These are phyloP conservation scores for Coemansia sp. DNA, from an alignment of 192 early-diverging fungal species.

Conservation along the genomic window DNA sequence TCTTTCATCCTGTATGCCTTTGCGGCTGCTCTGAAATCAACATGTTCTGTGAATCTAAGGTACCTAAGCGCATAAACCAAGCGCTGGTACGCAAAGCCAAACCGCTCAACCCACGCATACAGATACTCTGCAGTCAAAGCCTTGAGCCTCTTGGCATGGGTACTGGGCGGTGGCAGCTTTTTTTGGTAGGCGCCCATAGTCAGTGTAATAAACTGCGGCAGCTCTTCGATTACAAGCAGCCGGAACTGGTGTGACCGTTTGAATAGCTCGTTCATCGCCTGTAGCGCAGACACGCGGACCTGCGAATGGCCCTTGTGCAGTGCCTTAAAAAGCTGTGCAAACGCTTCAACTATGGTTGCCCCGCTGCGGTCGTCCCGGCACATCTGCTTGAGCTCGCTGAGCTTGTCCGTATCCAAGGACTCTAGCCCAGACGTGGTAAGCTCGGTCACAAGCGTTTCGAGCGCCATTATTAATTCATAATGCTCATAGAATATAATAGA, in stretches of 20 bases:
- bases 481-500: too few species aligned
- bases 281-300: conserved; percentile 63
- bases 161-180: conserved; percentile 55
- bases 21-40: conserved; percentile 26
- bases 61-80: conserved; percentile 61
- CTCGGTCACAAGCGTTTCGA: conserved; percentile 25
- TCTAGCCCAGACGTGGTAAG: conserved; percentile 25
- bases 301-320: conserved; percentile 44
- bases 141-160: conserved; percentile 56
- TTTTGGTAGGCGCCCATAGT: conserved; percentile 60
- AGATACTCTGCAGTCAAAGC: conserved; percentile 52
- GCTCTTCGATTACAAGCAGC: conserved; percentile 49
- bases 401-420: conserved; percentile 13
- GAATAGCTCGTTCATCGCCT: conserved; percentile 63
- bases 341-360: neutral
- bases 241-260: conserved; percentile 66
- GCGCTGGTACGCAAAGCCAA: conserved; percentile 57
- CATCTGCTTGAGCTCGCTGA: conserved; percentile 21
- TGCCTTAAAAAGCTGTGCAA: conserved; percentile 5
- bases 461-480: conserved; percentile 14
- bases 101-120: conserved; percentile 61
- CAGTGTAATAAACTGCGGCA: conserved; percentile 58
- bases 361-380: conserved; percentile 20
- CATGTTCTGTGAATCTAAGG: conserved; percentile 46
- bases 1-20: conserved; percentile 16